These are phyloP conservation scores for Volvox reticuliferus DNA, from an alignment of 139 green algal genomes.

Conservation along the genomic window DNA sequence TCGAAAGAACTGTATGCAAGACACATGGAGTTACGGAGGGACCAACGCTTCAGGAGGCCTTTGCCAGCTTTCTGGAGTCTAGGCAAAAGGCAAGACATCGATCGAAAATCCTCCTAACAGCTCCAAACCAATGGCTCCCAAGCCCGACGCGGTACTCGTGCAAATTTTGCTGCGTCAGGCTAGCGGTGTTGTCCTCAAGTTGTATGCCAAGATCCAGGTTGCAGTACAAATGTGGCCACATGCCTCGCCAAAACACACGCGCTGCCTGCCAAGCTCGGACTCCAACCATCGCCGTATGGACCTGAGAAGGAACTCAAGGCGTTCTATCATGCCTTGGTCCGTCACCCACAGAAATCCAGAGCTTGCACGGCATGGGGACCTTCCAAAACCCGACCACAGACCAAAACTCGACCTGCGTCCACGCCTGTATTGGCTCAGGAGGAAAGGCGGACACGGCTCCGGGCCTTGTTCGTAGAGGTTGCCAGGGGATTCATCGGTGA, in stretches of 20 bases:
- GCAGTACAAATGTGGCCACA: too few relatives aligned
- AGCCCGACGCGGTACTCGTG: too few relatives aligned
- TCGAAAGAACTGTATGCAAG: background rate
- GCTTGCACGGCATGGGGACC: background rate
- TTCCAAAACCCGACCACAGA: background rate
- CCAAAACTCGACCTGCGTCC: background rate
- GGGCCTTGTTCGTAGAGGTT: background rate
- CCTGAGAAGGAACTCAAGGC: too few relatives aligned
- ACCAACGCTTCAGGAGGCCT: slow-evolving; percentile 1
- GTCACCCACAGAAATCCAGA: background rate
- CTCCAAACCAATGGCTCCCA: too few relatives aligned
- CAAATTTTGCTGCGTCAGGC: too few relatives aligned
- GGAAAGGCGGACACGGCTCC: background rate
- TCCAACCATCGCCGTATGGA: too few relatives aligned
- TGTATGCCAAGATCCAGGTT: too few relatives aligned
- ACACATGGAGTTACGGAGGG: background rate
- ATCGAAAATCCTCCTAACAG: too few relatives aligned
- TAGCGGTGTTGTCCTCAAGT: too few relatives aligned
- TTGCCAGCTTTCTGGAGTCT: background rate
- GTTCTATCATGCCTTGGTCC: background rate
- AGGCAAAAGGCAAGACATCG: background rate
- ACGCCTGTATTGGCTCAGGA: background rate
- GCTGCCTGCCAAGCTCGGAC: too few relatives aligned
- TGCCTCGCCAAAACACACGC: too few relatives aligned
- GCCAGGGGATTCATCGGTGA: slow-evolving; percentile 20